These are phyloP conservation scores for Conoideocrella luteorostrata DNA, from an alignment of 2,329 filamentous ascomycete species.

Conservation along the genomic window DNA sequence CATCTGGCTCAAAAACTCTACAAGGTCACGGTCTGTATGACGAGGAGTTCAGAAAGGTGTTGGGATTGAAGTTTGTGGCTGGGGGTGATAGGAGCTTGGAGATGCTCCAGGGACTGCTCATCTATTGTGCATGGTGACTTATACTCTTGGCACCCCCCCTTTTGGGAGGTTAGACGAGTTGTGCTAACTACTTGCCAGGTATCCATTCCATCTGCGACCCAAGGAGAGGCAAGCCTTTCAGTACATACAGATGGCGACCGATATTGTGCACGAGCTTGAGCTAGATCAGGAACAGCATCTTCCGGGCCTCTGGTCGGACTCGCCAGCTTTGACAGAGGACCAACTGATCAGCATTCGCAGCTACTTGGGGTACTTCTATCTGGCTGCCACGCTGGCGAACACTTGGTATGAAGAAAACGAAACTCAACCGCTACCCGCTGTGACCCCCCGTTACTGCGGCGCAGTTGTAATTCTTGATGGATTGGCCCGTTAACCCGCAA, in stretches of 20 bases:
- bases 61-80: conserved; percentile 51
- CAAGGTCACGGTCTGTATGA: conserved; percentile 50
- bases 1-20: conserved; percentile 40
- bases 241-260: conserved; percentile 46
- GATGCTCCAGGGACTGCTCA: conserved; percentile 48
- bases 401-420: no score
- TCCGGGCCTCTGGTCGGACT: conserved; percentile 1
- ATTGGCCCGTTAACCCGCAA: no score
- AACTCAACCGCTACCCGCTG: no score
- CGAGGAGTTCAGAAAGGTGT: conserved; percentile 49
- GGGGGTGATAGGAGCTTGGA: conserved; percentile 52
- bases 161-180: no score
- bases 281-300: conserved; percentile 32
- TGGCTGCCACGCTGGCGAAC: conserved; percentile 32
- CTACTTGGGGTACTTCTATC: conserved; percentile 39
- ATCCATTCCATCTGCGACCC: conserved; percentile 48
- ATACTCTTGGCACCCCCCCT: no score
- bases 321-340: conserved; percentile 10
- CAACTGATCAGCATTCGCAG: conserved; percentile 38
- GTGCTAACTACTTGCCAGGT: conserved; percentile 31
- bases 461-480: no score
- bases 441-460: no score
- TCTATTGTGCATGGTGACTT: conserved; percentile 54
- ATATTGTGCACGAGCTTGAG: conserved; percentile 44
- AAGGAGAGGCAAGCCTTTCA: conserved; percentile 43